A percentile compares a stretch with the other conserved stretches of the same genome.
These are phyloP conservation scores for Russula sp. DNA, from an alignment of 768 basidiomycete genomes.

Conservation along the genomic window DNA sequence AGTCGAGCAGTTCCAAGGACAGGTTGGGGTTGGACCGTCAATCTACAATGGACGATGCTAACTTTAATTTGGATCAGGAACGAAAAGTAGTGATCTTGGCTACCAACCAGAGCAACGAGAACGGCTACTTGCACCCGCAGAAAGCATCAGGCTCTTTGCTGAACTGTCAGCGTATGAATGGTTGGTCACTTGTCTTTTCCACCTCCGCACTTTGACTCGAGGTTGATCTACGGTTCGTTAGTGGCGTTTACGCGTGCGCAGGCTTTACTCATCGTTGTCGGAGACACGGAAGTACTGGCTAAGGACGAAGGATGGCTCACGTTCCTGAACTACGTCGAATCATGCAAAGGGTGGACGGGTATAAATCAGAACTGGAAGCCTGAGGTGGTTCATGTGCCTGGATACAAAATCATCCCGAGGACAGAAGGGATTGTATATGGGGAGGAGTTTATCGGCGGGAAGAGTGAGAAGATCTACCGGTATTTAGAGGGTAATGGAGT, in stretches of 20 bases:
- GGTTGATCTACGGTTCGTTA: conserved; percentile 22
- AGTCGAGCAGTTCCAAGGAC: conserved; percentile 38
- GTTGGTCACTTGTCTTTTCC: conserved; percentile 19
- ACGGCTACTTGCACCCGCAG: conserved; percentile 22
- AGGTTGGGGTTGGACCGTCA: conserved; percentile 24
- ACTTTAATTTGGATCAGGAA: conserved; percentile 24
- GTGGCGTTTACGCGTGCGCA: conserved; percentile 63
- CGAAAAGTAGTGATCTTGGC: conserved; percentile 33
- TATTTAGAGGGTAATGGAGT: neutral
- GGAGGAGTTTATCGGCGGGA: conserved; percentile 8
- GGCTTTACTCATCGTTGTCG: conserved; percentile 54
- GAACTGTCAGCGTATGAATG: conserved; percentile 34
- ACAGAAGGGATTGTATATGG: neutral
- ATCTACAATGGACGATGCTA: neutral
- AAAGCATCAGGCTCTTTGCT: conserved; percentile 32
- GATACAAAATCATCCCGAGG: conserved; percentile 1
- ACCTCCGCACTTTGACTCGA: neutral
- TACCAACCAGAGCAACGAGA: conserved; percentile 29
- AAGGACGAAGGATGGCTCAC: conserved; percentile 51
- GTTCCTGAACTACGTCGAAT: conserved; percentile 51
- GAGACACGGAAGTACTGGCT: conserved; percentile 49
- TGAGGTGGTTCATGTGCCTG: neutral
- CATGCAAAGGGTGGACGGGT: conserved; percentile 49
- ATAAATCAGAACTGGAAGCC: conserved; percentile 33
- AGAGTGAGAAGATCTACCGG: conserved; percentile 4